phyloP scores from a whole-genome alignment of 2,329 filamentous ascomycete genomes.

The Colletotrichum musae region DNA sequence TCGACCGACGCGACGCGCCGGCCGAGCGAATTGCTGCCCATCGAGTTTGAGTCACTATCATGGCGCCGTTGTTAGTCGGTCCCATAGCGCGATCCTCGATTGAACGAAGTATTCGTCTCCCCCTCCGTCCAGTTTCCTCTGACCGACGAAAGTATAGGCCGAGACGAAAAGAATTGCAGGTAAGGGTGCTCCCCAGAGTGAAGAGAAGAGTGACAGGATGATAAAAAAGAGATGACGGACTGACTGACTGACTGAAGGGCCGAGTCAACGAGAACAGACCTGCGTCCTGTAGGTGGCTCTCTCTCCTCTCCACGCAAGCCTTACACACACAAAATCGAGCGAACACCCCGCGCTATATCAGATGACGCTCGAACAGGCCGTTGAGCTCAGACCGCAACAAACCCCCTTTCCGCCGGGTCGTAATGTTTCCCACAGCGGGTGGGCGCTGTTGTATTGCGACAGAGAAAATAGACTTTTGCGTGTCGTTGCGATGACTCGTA shows the following conservation, averaged over 20 bases:
- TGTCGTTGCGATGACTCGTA: constrained; percentile 32
- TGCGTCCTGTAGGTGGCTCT: not conserved
- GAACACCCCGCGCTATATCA: constrained; percentile 33
- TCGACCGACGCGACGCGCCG: constrained; percentile 23
- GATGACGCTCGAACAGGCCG: constrained; percentile 29
- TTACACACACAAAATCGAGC: constrained; percentile 1
- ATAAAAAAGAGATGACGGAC: constrained; percentile 1
- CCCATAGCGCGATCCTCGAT: constrained; percentile 14
- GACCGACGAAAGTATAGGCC: not conserved
- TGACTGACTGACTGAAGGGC: constrained; percentile 1
- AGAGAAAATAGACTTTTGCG: constrained; percentile 31
- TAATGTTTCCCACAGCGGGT: not conserved
- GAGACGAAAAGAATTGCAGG: not conserved
- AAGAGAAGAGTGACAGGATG: not conserved
- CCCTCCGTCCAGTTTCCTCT: not conserved
- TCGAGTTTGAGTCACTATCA: constrained; percentile 16
- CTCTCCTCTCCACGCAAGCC: not conserved
- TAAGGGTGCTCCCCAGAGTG: not conserved
- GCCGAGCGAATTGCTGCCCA: constrained; percentile 18
- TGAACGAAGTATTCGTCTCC: not conserved
- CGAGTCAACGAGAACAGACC: constrained; percentile 19
- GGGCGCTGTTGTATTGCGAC: not conserved
- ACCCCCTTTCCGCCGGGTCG: not conserved
- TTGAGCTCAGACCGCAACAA: constrained; percentile 25
- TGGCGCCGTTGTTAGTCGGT: constrained; percentile 22